A percentile compares a stretch with the other conserved stretches of the same genome.
Evolutionary conservation across 441 rosid species (phyloP).

Genomic region (Euphorbia celastroides): DNA sequence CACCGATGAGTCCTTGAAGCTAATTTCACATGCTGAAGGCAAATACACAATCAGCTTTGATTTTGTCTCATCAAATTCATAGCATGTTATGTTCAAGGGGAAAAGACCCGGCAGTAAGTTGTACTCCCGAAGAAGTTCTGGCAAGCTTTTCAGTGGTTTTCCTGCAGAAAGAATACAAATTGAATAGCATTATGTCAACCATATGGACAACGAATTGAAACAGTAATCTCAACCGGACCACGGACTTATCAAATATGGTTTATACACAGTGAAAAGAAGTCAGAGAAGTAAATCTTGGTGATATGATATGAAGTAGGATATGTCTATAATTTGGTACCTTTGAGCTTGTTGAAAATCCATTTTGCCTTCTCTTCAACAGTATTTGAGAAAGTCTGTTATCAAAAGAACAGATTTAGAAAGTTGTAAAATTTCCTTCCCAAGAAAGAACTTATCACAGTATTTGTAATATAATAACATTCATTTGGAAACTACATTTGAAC

Average conservation of each 20-base stretch:
- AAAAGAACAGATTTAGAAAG: constrained; percentile 10
- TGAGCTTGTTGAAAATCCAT: constrained; percentile 88
- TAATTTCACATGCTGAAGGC: constrained; percentile 63
- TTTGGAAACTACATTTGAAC: not conserved
- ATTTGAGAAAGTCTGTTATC: constrained; percentile 60
- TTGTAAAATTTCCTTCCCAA: constrained; percentile 12
- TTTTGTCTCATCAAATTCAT: constrained; percentile 82
- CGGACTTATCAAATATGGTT: too few relatives aligned
- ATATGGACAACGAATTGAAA: not conserved
- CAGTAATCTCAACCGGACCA: not conserved
- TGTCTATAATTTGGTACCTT: constrained; percentile 39
- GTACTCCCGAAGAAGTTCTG: constrained; percentile 77
- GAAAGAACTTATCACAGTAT: not conserved
- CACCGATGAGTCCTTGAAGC: constrained; percentile 79
- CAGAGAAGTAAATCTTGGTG: not conserved
- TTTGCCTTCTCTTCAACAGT: constrained; percentile 93
- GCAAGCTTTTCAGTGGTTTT: constrained; percentile 61
- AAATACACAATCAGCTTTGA: constrained; percentile 71
- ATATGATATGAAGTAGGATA: not conserved
- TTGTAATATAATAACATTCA: not conserved
- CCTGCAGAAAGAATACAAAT: constrained; percentile 28
- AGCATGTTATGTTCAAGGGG: constrained; percentile 74
- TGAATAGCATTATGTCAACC: not conserved
- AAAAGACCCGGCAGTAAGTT: constrained; percentile 87
- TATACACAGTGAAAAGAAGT: not conserved